A percentile compares a stretch with the other conserved stretches of the same genome.
Evolutionary conservation across 176 grass and related monocot species (phyloP).

Genomic region (maize (Zea mays)): DNA sequence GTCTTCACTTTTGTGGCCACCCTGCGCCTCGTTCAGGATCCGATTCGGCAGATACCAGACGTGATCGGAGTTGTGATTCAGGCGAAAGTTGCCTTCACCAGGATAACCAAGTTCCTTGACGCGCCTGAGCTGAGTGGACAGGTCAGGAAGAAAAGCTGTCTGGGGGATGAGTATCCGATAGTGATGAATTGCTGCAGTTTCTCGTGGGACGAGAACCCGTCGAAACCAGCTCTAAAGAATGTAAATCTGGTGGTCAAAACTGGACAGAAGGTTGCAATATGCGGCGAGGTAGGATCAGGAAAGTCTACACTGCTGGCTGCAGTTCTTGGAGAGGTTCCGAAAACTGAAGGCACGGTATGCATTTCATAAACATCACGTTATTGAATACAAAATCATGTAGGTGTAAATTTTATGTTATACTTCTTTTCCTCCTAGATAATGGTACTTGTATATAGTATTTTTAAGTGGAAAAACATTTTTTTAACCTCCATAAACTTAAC

Average conservation of each 20-base stretch:
- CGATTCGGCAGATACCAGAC: conserved; percentile 75
- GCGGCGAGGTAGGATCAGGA: conserved; percentile 93
- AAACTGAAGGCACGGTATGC: conserved; percentile 66
- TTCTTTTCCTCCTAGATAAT: not conserved
- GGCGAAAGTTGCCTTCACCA: conserved; percentile 83
- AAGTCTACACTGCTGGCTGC: conserved; percentile 89
- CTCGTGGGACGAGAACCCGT: conserved; percentile 74
- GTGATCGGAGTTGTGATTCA: conserved; percentile 84
- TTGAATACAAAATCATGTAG: not conserved
- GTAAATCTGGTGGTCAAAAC: conserved; percentile 62
- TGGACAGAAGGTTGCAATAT: conserved; percentile 86
- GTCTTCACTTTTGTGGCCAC: conserved; percentile 91
- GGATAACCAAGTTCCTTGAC: conserved; percentile 74
- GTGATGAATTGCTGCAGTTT: conserved; percentile 61
- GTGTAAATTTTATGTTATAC: conserved; percentile 19
- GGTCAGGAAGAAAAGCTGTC: conserved; percentile 33
- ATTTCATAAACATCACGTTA: conserved; percentile 15
- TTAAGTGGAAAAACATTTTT: not conserved
- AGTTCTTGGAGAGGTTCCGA: conserved; percentile 74
- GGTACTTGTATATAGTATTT: not conserved
- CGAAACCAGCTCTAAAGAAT: conserved; percentile 64
- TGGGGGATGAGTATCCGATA: conserved; percentile 42
- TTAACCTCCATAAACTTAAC: not conserved
- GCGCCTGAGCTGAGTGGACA: conserved; percentile 66
- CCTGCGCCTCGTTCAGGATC: conserved; percentile 77